Conservation (phyloP, 2,329 filamentous ascomycete species). For the Phaeosphaeriaceae sp. region DNA sequence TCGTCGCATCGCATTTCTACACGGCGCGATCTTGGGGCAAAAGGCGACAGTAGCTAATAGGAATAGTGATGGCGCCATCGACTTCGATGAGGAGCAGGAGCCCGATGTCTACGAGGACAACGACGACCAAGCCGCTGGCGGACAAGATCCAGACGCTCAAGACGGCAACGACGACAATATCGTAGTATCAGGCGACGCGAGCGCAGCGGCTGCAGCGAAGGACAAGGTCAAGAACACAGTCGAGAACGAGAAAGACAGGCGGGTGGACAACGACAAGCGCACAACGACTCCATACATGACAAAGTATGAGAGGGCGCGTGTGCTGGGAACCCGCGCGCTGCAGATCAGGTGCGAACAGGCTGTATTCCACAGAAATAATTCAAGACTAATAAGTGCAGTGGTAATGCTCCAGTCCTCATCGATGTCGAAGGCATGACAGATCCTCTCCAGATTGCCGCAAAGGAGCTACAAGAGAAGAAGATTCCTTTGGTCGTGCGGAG, state of each 20-base stretch:
- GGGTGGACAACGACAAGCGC: conserved; percentile 86
- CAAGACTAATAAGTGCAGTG: conserved; percentile 63
- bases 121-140: conserved; percentile 59
- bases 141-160: conserved; percentile 43
- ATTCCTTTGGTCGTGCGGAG: conserved; percentile 93
- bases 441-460: conserved; percentile 95
- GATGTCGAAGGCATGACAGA: conserved; percentile 98
- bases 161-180: conserved; percentile 51
- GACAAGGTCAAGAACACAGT: conserved; percentile 61
- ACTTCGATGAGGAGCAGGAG: conserved; percentile 69
- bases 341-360: conserved; percentile 81
- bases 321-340: conserved; percentile 89
- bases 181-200: conserved; percentile 61
- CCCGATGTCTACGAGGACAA: conserved; percentile 71
- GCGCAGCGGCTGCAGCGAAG: conserved; percentile 54
- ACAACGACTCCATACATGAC: conserved; percentile 98
- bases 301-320: conserved; percentile 95
- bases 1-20: conserved; percentile 12
- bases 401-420: conserved; percentile 96
- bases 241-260: conserved; percentile 74
- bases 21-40: not conserved
- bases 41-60: conserved; percentile 21
- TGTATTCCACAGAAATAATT: not conserved
- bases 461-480: conserved; percentile 98
- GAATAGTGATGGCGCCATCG: conserved; percentile 48